phyloP scores from a whole-genome alignment of 208 protist species.

The Wallacemonas sp. region DNA sequence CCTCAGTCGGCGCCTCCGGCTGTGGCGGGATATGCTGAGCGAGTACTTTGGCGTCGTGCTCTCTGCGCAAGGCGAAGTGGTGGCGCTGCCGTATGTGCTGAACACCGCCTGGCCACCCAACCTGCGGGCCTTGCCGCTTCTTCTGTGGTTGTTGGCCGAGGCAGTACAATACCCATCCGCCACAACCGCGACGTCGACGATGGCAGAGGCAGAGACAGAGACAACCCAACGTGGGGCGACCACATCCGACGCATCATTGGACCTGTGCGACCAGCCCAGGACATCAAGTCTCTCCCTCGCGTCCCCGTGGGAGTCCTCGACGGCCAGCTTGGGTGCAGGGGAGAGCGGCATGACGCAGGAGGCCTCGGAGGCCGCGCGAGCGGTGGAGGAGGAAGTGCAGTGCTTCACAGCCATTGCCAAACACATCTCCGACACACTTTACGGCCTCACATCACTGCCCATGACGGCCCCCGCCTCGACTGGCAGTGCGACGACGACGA shows the following conservation, averaged over 20 bases:
- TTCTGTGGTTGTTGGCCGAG: conserved; percentile 61
- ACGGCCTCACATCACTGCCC: conserved; percentile 30
- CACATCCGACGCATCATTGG: too few species aligned
- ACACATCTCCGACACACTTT: conserved; percentile 72
- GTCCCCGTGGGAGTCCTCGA: too few species aligned
- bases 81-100: conserved; percentile 59
- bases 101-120: conserved; percentile 68
- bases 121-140: conserved; percentile 62
- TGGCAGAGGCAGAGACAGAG: neutral
- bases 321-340: too few species aligned
- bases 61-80: conserved; percentile 40
- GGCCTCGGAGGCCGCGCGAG: conserved; percentile 28
- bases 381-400: conserved; percentile 49
- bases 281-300: too few species aligned
- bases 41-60: conserved; percentile 83
- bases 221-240: neutral
- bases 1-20: conserved; percentile 46
- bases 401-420: conserved; percentile 74
- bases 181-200: neutral
- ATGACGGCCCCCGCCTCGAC: neutral
- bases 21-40: conserved; percentile 69
- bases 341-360: neutral
- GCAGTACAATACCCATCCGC: conserved; percentile 62
- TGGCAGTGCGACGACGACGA: neutral
- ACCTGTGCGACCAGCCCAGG: too few species aligned